Evolutionary conservation across 306 rosid genomes (phyloP).

Genomic region (Inga laurina): DNA sequence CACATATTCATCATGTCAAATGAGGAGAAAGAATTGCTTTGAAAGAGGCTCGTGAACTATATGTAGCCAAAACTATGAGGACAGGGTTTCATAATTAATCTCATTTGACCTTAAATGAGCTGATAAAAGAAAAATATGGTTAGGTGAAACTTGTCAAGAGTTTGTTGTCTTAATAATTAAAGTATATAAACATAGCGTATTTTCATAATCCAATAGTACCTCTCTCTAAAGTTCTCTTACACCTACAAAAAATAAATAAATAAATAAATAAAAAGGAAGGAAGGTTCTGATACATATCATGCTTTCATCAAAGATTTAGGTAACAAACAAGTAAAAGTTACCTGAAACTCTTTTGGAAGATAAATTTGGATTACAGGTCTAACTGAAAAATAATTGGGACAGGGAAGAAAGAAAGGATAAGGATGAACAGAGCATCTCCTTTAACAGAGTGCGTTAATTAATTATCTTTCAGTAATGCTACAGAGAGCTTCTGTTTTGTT

Average conservation of each 20-base stretch:
- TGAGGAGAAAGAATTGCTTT: background rate
- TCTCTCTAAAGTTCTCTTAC: background rate
- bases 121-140: background rate
- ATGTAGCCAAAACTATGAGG: background rate
- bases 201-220: background rate
- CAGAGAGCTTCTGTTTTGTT: background rate
- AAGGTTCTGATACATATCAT: background rate
- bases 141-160: background rate
- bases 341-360: background rate
- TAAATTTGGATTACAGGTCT: background rate
- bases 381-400: background rate
- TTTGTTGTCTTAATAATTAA: background rate
- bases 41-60: background rate
- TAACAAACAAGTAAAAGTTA: background rate
- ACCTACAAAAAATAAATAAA: too few relatives aligned
- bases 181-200: background rate
- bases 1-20: background rate
- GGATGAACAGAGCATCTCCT: background rate
- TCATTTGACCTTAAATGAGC: background rate
- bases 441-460: background rate
- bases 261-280: too few relatives aligned
- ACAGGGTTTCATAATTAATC: background rate
- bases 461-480: background rate
- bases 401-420: background rate
- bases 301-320: background rate